Evolutionary conservation across 2,329 filamentous ascomycete genomes (phyloP).

Genomic region (Colletotrichum acutatum): DNA sequence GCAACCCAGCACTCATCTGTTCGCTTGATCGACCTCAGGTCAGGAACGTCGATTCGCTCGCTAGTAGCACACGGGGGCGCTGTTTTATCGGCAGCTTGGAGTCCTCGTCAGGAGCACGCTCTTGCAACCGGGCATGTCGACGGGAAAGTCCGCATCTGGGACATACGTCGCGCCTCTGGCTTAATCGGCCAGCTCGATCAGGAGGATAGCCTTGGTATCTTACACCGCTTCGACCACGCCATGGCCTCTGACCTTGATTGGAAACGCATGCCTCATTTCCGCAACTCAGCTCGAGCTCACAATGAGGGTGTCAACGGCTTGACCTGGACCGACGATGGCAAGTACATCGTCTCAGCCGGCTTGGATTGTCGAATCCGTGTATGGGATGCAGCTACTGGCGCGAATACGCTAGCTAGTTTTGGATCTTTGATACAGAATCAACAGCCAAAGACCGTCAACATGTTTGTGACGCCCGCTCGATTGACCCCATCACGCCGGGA

Average conservation of each 20-base stretch:
- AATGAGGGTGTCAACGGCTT: slow-evolving; percentile 85
- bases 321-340: slow-evolving; percentile 84
- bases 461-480: slow-evolving; percentile 72
- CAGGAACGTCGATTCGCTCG: slow-evolving; percentile 79
- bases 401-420: slow-evolving; percentile 90
- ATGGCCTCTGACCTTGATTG: slow-evolving; percentile 44
- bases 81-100: slow-evolving; percentile 81
- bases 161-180: slow-evolving; percentile 82
- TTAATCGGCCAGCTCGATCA: slow-evolving; percentile 83
- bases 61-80: slow-evolving; percentile 76
- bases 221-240: slow-evolving; percentile 52
- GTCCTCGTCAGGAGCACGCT: slow-evolving; percentile 80
- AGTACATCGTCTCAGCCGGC: slow-evolving; percentile 80
- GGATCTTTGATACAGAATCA: slow-evolving; percentile 83
- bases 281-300: slow-evolving; percentile 73
- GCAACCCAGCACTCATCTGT: slow-evolving; percentile 88
- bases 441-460: slow-evolving; percentile 68
- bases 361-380: slow-evolving; percentile 88
- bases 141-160: slow-evolving; percentile 86
- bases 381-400: slow-evolving; percentile 84
- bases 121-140: slow-evolving; percentile 88
- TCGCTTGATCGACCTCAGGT: slow-evolving; percentile 86
- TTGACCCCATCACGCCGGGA: slow-evolving; percentile 68
- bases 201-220: slow-evolving; percentile 81
- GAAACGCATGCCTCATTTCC: slow-evolving; percentile 51